phyloP scores from a whole-genome alignment of 2,329 filamentous ascomycete species.

The Fusarium dlaminii region DNA sequence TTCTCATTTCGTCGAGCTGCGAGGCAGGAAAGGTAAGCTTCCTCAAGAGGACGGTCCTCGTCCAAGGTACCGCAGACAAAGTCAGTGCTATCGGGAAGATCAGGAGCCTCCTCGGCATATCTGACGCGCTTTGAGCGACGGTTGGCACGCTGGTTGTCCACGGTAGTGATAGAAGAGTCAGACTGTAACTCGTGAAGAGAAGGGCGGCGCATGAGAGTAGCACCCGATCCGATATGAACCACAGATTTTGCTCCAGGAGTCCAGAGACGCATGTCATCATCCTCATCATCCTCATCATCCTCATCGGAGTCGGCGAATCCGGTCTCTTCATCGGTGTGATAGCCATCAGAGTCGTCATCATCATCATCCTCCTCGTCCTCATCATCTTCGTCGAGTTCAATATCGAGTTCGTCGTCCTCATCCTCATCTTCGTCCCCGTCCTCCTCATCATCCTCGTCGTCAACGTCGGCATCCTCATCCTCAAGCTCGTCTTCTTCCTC shows the following conservation, averaged over 20 bases:
- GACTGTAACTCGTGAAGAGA: constrained; percentile 62
- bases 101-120: constrained; percentile 68
- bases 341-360: constrained; percentile 72
- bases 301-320: constrained; percentile 76
- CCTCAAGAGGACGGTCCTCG: constrained; percentile 93
- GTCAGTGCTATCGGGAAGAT: constrained; percentile 95
- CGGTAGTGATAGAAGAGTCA: constrained; percentile 68
- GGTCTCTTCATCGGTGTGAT: constrained; percentile 77
- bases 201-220: constrained; percentile 46
- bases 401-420: constrained; percentile 60
- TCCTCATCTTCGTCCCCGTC: constrained; percentile 55
- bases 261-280: constrained; percentile 71
- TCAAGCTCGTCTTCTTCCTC: constrained; percentile 71
- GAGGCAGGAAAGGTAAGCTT: constrained; percentile 87
- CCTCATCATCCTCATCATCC: constrained; percentile 71
- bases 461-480: constrained; percentile 89
- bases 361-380: constrained; percentile 63
- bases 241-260: constrained; percentile 56
- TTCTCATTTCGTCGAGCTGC: constrained; percentile 84
- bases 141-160: constrained; percentile 49
- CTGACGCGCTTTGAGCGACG: constrained; percentile 45
- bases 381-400: constrained; percentile 59
- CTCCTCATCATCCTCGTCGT: constrained; percentile 68
- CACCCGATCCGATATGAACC: constrained; percentile 49
- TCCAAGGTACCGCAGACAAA: constrained; percentile 99